Conservation (phyloP, 345 rosid genomes). For the Diplotaxis tenuifolia region DNA sequence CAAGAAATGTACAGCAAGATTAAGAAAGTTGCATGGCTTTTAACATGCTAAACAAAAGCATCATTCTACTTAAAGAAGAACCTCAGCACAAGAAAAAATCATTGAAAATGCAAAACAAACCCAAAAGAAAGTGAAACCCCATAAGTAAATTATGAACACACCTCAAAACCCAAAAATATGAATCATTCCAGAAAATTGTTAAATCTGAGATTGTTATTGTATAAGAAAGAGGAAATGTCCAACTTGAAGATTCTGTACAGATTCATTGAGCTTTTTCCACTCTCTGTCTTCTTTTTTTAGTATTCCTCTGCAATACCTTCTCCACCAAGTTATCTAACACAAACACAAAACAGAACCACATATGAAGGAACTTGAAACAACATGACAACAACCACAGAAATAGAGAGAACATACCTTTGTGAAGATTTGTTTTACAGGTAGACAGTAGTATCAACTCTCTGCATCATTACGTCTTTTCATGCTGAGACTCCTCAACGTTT, state of each 20-base stretch:
- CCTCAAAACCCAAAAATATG: constrained; percentile 15
- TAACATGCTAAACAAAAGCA: constrained; percentile 18
- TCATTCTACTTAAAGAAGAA: constrained; percentile 6
- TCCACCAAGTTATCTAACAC: constrained; percentile 14
- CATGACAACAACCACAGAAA: neutral
- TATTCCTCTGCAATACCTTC: constrained; percentile 12
- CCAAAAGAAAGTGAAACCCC: too few species aligned
- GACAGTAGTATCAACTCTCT: constrained; percentile 32
- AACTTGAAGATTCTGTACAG: constrained; percentile 33
- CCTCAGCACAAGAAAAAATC: neutral
- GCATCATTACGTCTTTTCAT: constrained; percentile 30
- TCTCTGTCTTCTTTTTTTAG: constrained; percentile 18
- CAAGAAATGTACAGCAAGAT: constrained; percentile 18
- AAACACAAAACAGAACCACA: neutral
- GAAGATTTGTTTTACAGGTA: constrained; percentile 11
- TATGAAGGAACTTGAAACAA: neutral
- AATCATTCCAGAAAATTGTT: neutral
- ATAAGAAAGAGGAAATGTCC: constrained; percentile 7
- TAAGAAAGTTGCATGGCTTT: constrained; percentile 23
- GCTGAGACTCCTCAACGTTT: constrained; percentile 42
- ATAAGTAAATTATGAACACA: constrained; percentile 19
- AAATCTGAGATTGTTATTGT: neutral
- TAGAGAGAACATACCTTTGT: constrained; percentile 34
- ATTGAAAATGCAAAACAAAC: constrained; percentile 2
- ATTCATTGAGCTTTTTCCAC: constrained; percentile 15